A percentile compares a stretch with the other conserved stretches of the same genome.
These are phyloP conservation scores for Gaultheria prostrata DNA, from an alignment of 148 eudicot genomes.

Conservation along the genomic window DNA sequence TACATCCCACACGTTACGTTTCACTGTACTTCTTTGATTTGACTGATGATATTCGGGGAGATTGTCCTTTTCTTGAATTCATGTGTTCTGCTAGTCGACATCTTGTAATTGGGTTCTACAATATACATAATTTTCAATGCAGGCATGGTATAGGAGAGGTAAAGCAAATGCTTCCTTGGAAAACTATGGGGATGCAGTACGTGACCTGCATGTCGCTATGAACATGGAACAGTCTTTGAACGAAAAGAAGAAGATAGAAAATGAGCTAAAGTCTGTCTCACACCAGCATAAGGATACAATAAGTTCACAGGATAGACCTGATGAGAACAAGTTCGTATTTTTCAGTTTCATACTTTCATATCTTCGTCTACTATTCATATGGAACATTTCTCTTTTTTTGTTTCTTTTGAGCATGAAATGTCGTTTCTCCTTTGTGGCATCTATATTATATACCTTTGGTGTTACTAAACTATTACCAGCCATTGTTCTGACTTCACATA, in stretches of 20 bases:
- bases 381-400: background rate
- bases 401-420: background rate
- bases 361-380: background rate
- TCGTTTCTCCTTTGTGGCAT: background rate
- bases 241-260: conserved; percentile 73
- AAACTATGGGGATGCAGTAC: conserved; percentile 54
- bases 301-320: conserved; percentile 19
- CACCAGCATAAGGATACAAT: conserved; percentile 22
- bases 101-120: conserved; percentile 1
- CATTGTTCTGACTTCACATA: background rate
- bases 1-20: background rate
- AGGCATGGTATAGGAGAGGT: conserved; percentile 98
- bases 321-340: conserved; percentile 22
- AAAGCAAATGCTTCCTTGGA: conserved; percentile 68
- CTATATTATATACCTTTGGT: background rate
- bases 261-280: conserved; percentile 43
- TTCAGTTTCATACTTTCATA: conserved; percentile 34
- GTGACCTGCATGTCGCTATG: conserved; percentile 55
- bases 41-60: background rate
- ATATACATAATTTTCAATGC: conserved; percentile 16
- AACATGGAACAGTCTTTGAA: conserved; percentile 53
- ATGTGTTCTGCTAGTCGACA: conserved; percentile 5
- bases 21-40: conserved; percentile 9
- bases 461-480: background rate
- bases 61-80: conserved; percentile 13